These are phyloP conservation scores for Platanus orientalis DNA, from an alignment of 164 flowering plant species.

Conservation along the genomic window DNA sequence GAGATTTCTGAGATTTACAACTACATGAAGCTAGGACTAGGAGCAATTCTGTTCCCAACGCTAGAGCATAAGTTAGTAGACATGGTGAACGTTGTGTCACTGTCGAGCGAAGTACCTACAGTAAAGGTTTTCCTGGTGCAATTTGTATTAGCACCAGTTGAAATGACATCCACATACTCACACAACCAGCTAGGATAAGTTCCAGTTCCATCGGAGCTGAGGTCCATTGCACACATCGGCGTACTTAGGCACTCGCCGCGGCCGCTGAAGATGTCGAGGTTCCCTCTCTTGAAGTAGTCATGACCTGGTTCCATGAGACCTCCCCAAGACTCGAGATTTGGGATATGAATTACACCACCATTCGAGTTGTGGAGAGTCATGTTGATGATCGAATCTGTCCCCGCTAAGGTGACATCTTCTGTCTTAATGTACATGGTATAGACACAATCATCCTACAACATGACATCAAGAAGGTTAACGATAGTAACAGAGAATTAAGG, in stretches of 20 bases:
- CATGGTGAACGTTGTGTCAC: no score
- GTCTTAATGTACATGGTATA: constrained; percentile 72
- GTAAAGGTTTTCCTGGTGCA: no score
- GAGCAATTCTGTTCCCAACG: no score
- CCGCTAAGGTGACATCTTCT: constrained; percentile 59
- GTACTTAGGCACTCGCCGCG: constrained; percentile 42
- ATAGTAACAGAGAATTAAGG: no score
- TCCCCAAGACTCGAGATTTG: constrained; percentile 68
- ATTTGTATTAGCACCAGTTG: constrained; percentile 47
- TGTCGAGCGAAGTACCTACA: no score
- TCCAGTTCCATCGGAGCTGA: constrained; percentile 79
- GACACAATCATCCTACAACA: constrained; percentile 46
- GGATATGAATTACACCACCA: constrained; percentile 35
- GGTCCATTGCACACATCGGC: constrained; percentile 59
- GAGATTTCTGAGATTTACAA: no score
- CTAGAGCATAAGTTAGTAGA: no score
- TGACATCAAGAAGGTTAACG: no score
- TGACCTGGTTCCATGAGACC: constrained; percentile 58
- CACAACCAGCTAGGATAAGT: constrained; percentile 72
- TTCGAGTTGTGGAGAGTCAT: constrained; percentile 31
- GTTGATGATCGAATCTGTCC: constrained; percentile 74
- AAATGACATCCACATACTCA: constrained; percentile 77
- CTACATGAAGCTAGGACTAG: no score
- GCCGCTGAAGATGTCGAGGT: constrained; percentile 83
- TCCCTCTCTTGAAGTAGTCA: constrained; percentile 84